Evolutionary conservation across 768 basidiomycete species (phyloP).

Genomic region (Suillus bovinus): DNA sequence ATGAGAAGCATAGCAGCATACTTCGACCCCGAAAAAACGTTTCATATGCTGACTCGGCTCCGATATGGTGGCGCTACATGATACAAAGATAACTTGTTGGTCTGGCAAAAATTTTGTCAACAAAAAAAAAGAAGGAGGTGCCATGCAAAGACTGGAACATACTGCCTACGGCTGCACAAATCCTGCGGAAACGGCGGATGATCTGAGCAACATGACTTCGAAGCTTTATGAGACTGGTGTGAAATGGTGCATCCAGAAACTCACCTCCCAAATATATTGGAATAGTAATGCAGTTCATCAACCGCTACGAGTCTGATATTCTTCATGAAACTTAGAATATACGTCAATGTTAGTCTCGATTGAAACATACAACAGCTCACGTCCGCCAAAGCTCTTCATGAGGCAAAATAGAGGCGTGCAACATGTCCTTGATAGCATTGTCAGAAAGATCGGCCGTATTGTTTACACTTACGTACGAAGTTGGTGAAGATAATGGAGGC

Average conservation of each 20-base stretch:
- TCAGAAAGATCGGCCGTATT: not conserved
- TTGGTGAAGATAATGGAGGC: slow-evolving; percentile 88
- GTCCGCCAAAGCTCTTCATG: slow-evolving; percentile 84
- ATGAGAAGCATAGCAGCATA: slow-evolving; percentile 15
- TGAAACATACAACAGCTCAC: slow-evolving; percentile 32
- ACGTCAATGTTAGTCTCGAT: slow-evolving; percentile 10
- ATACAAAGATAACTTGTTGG: slow-evolving; percentile 60
- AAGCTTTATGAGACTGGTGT: slow-evolving; percentile 3
- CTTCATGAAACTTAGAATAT: slow-evolving; percentile 60
- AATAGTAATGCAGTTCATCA: slow-evolving; percentile 88
- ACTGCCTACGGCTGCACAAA: slow-evolving; percentile 81
- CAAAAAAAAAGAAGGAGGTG: not conserved
- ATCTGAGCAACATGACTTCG: slow-evolving; percentile 79
- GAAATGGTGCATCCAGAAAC: not conserved
- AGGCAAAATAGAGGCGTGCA: slow-evolving; percentile 83
- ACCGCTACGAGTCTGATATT: slow-evolving; percentile 77
- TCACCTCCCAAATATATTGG: slow-evolving; percentile 77
- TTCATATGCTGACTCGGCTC: slow-evolving; percentile 78
- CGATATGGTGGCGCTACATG: slow-evolving; percentile 86
- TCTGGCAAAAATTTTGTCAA: slow-evolving; percentile 36
- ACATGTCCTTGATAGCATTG: slow-evolving; percentile 59
- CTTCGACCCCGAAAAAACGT: slow-evolving; percentile 67
- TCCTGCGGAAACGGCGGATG: slow-evolving; percentile 70
- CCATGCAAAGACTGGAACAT: slow-evolving; percentile 24
- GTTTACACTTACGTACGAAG: slow-evolving; percentile 52